Evolutionary conservation across 352 stramenopile genomes (phyloP).

Genomic region (Pythium periplocum): DNA sequence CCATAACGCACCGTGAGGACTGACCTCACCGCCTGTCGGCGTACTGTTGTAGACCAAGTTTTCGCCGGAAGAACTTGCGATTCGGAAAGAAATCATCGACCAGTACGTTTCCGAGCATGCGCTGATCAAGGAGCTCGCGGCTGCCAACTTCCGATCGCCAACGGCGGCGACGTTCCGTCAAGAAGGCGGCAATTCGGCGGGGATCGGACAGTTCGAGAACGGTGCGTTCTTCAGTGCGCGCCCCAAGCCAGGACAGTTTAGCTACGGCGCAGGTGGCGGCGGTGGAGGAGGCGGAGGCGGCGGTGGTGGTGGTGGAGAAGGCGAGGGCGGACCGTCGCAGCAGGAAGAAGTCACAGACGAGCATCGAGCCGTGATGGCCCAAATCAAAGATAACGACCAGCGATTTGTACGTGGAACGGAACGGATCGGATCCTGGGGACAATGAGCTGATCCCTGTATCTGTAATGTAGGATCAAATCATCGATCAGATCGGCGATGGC

Average conservation of each 20-base stretch:
- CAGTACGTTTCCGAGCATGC: constrained; percentile 78
- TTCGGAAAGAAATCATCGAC: constrained; percentile 72
- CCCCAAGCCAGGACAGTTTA: constrained; percentile 18
- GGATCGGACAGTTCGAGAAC: constrained; percentile 58
- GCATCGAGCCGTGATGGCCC: constrained; percentile 54
- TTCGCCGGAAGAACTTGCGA: constrained; percentile 60
- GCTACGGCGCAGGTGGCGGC: constrained; percentile 15
- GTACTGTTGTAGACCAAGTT: constrained; percentile 58
- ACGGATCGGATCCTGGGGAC: too few relatives aligned
- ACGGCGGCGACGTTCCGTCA: constrained; percentile 37
- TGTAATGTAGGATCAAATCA: constrained; percentile 64
- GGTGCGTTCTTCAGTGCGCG: constrained; percentile 47
- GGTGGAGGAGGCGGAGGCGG: constrained; percentile 18
- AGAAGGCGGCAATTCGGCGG: constrained; percentile 31
- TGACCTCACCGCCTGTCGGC: background rate
- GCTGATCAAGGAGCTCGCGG: constrained; percentile 72
- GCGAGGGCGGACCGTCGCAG: constrained; percentile 16
- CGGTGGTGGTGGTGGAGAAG: constrained; percentile 21
- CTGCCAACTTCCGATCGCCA: constrained; percentile 49
- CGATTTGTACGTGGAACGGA: constrained; percentile 52
- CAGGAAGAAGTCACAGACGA: constrained; percentile 63
- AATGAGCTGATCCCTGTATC: background rate
- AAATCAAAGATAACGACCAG: constrained; percentile 82
- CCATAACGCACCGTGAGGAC: background rate
- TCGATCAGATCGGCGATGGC: constrained; percentile 77